Base-by-base conservation (phyloP, 306 rosid species). In the Elaeagnus macrophylla region DNA sequence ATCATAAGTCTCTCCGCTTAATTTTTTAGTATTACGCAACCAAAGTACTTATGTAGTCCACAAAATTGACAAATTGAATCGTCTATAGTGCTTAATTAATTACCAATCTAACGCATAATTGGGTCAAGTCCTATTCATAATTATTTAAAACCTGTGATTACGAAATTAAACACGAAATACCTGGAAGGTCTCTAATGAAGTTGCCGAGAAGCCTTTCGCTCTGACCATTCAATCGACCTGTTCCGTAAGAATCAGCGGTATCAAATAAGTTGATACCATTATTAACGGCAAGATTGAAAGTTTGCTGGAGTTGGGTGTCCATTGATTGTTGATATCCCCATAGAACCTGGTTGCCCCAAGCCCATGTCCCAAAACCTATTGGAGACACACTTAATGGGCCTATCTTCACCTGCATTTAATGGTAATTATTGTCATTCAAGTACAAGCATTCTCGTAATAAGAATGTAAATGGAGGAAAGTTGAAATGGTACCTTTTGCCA, bases 311-410 rank as follows among this genome's bases (percentile, higher is more conserved):
- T 56, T 86, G 93, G 51, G 39, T 32, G 71, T 91, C 96, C 97
- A 86, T 91, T 19, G 96, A 78, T 67, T 86, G 77, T 57, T 73
- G 71, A 62, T 91, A 91, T 0, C 93, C 95, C 96, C 97, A 91
- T 10, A 91, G 80, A 48, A 91, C 54, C 56, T 91, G 96, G 79
- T 86, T 91, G 42, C 97, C 97, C 97, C 97, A 91, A 17, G 97
- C 97, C 97, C 97, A 91, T 0, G 96, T 91, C 65, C 96, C 97
- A 53, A 86, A 76, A 47, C 95, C 96, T 94, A 91, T 91, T 8
- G 95, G 97, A 56, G 96, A 91, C 13, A 91, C 86, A 71, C 66
- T 86, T 20, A 83, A 56, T 35, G 95, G 89, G 0, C 96, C 97
- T 74, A 91, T 79, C 82, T 84, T 86, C 69, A 86, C 79, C 95